A percentile compares a stretch with the other conserved stretches of the same genome.
Evolutionary conservation across 495 filamentous ascomycete species (phyloP).

Genomic region (Podospora bellae-mahoneyi): DNA sequence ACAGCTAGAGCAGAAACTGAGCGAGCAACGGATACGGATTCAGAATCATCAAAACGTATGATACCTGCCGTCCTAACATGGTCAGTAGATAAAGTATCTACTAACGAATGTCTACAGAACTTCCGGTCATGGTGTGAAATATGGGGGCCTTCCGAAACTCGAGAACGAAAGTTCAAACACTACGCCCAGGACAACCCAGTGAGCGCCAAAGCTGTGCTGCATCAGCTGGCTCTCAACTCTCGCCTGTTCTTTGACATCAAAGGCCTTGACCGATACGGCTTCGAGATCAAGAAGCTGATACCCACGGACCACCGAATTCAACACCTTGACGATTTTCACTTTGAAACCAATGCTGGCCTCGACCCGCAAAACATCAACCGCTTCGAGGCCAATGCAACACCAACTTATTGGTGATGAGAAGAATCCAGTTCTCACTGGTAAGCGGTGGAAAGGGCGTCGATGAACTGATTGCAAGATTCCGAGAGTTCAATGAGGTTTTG

Average conservation of each 20-base stretch:
- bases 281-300: not conserved
- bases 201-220: not conserved
- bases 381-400: not conserved
- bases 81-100: too few species aligned
- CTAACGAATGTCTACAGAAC: not conserved
- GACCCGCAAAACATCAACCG: not conserved
- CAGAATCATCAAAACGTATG: not conserved
- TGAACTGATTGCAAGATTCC: not conserved
- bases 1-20: not conserved
- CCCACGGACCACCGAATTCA: not conserved
- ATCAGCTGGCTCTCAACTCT: not conserved
- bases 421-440: not conserved
- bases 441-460: not conserved
- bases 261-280: not conserved
- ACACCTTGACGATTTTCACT: not conserved
- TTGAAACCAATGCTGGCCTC: not conserved
- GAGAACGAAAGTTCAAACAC: not conserved
- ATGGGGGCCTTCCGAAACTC: not conserved
- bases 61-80: not conserved
- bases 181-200: not conserved
- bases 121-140: not conserved
- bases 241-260: not conserved
- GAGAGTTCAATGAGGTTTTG: not conserved
- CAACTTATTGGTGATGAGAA: not conserved
- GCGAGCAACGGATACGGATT: not conserved